Percentiles rank a stretch among this genome's conserved stretches.
phyloP scores from a whole-genome alignment of 1,284 basidiomycete species.

The Heterobasidion irregulare region DNA sequence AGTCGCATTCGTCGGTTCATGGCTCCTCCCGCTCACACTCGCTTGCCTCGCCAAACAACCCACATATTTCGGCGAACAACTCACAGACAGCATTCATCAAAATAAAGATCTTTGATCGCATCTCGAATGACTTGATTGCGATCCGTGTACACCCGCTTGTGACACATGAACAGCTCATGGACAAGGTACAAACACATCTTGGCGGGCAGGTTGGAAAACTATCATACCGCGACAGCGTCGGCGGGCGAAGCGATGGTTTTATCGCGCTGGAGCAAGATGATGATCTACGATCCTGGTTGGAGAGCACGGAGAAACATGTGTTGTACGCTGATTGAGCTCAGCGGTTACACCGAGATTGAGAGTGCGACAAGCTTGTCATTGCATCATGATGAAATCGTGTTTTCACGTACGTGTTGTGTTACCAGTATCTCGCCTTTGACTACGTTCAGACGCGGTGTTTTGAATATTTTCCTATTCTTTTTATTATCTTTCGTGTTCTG shows the following conservation, averaged over 20 bases:
- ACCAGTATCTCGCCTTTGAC: neutral
- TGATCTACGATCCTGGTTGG: constrained; percentile 76
- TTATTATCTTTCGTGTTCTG: neutral
- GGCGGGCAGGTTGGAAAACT: constrained; percentile 69
- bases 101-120: constrained; percentile 94
- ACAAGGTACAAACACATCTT: constrained; percentile 83
- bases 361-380: neutral
- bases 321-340: constrained; percentile 69
- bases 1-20: constrained; percentile 39
- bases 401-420: neutral
- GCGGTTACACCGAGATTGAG: neutral
- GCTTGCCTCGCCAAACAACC: constrained; percentile 52
- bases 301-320: constrained; percentile 79
- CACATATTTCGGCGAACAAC: constrained; percentile 67
- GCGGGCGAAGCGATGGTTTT: constrained; percentile 38
- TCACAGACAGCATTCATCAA: constrained; percentile 86
- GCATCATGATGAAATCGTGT: neutral
- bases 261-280: constrained; percentile 63
- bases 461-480: neutral
- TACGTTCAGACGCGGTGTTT: neutral
- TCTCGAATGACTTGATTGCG: constrained; percentile 91
- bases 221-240: constrained; percentile 68
- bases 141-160: constrained; percentile 97
- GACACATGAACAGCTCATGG: constrained; percentile 77
- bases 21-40: constrained; percentile 32